Evolutionary conservation across 352 stramenopile species (phyloP).

Genomic region (Albugo laibachii): DNA sequence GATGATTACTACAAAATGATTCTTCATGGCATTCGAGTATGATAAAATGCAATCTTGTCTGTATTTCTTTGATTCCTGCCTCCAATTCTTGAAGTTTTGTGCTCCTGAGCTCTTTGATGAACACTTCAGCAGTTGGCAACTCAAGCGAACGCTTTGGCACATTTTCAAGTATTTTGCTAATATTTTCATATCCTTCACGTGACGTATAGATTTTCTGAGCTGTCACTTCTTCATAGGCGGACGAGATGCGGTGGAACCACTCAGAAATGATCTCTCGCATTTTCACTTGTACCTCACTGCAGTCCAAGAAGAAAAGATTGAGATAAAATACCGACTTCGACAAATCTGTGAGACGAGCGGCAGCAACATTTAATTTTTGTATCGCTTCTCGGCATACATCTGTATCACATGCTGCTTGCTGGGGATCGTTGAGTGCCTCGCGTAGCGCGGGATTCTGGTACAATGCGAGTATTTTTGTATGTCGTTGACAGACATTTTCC

Average conservation of each 20-base stretch:
- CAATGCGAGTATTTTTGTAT: no score
- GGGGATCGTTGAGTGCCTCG: no score
- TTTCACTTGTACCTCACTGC: slow-evolving; percentile 17
- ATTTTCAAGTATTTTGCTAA: slow-evolving; percentile 30
- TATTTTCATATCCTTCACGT: slow-evolving; percentile 52
- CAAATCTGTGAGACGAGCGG: not conserved
- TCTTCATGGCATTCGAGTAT: slow-evolving; percentile 21
- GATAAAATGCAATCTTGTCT: slow-evolving; percentile 38
- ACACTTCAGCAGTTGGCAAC: slow-evolving; percentile 39
- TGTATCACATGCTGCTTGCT: no score
- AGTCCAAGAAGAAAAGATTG: slow-evolving; percentile 32
- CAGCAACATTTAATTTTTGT: no score
- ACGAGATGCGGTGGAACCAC: slow-evolving; percentile 21
- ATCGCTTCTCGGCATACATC: no score
- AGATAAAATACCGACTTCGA: slow-evolving; percentile 4
- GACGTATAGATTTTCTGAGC: slow-evolving; percentile 25
- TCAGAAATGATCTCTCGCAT: slow-evolving; percentile 17
- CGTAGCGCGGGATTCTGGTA: no score
- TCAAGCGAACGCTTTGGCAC: slow-evolving; percentile 53
- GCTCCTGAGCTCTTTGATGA: slow-evolving; percentile 23
- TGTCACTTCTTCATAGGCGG: slow-evolving; percentile 29
- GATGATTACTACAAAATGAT: not conserved
- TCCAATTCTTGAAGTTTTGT: slow-evolving; percentile 25
- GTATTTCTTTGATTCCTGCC: slow-evolving; percentile 19
- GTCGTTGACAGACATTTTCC: no score